These are phyloP conservation scores for Chlorella variabilis DNA, from an alignment of 163 green algal species.

Conservation along the genomic window DNA sequence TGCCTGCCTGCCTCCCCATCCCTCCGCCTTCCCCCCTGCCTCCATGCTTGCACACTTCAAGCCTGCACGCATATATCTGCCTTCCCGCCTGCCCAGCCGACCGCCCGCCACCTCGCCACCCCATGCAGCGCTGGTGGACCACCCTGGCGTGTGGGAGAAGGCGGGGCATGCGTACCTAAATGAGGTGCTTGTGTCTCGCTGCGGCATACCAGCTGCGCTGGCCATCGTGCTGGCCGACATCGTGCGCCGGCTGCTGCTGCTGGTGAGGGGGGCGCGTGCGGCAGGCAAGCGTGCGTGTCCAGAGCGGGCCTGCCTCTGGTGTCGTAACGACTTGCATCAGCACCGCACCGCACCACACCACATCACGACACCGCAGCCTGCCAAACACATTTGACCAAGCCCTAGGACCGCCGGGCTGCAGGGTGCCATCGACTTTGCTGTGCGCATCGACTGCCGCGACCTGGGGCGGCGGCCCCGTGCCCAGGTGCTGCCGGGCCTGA, in stretches of 20 bases:
- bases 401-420: too few relatives aligned
- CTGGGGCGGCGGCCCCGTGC: neutral
- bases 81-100: too few relatives aligned
- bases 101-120: neutral
- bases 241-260: constrained; percentile 52
- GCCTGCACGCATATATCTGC: neutral
- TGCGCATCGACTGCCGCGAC: constrained; percentile 47
- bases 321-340: too few relatives aligned
- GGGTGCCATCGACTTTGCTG: constrained; percentile 57
- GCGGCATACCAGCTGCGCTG: constrained; percentile 36
- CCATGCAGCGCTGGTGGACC: neutral
- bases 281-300: too few relatives aligned
- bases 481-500: neutral
- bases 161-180: constrained; percentile 56
- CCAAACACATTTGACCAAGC: too few relatives aligned
- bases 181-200: constrained; percentile 38
- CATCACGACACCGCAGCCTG: too few relatives aligned
- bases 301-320: too few relatives aligned
- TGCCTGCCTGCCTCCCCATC: too few relatives aligned
- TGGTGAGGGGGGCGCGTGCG: constrained; percentile 3
- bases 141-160: constrained; percentile 53
- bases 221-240: constrained; percentile 59
- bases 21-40: too few relatives aligned
- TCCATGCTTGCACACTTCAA: neutral
- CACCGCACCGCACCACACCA: too few relatives aligned